phyloP scores from a whole-genome alignment of 1,284 basidiomycete species.

The Ceratobasidium sp. region DNA sequence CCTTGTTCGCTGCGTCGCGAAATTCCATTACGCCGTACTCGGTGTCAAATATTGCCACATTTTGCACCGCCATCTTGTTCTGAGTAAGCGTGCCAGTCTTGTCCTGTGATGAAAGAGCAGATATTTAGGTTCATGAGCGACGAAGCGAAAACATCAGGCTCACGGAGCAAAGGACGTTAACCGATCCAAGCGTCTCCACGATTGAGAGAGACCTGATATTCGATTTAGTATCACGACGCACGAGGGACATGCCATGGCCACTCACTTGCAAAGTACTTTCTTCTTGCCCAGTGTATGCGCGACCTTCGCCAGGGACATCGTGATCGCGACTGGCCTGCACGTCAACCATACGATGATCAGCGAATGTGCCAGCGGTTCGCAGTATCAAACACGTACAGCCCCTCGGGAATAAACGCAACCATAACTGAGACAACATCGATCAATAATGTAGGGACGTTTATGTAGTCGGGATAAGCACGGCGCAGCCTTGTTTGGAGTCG shows the following conservation, averaged over 20 bases:
- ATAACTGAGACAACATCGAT: slow-evolving; percentile 70
- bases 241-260: background rate
- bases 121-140: slow-evolving; percentile 46
- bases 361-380: background rate
- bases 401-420: slow-evolving; percentile 69
- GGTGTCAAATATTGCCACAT: slow-evolving; percentile 57
- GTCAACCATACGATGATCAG: background rate
- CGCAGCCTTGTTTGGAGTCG: slow-evolving; percentile 52
- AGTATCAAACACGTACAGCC: slow-evolving; percentile 53
- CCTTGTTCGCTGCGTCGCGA: slow-evolving; percentile 59
- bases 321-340: slow-evolving; percentile 59
- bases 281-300: slow-evolving; percentile 65
- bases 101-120: slow-evolving; percentile 56
- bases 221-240: slow-evolving; percentile 22
- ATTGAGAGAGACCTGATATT: slow-evolving; percentile 54
- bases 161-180: slow-evolving; percentile 60
- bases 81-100: slow-evolving; percentile 80
- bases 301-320: slow-evolving; percentile 60
- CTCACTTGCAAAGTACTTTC: slow-evolving; percentile 68
- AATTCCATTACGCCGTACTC: slow-evolving; percentile 60
- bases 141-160: slow-evolving; percentile 44
- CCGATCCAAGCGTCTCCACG: slow-evolving; percentile 71
- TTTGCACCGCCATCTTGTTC: slow-evolving; percentile 75
- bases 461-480: slow-evolving; percentile 63
- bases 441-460: slow-evolving; percentile 65